A percentile compares a stretch with the other conserved stretches of the same genome.
Evolutionary conservation across 768 basidiomycete genomes (phyloP).

Genomic region (Gloeostereum incarnatum): DNA sequence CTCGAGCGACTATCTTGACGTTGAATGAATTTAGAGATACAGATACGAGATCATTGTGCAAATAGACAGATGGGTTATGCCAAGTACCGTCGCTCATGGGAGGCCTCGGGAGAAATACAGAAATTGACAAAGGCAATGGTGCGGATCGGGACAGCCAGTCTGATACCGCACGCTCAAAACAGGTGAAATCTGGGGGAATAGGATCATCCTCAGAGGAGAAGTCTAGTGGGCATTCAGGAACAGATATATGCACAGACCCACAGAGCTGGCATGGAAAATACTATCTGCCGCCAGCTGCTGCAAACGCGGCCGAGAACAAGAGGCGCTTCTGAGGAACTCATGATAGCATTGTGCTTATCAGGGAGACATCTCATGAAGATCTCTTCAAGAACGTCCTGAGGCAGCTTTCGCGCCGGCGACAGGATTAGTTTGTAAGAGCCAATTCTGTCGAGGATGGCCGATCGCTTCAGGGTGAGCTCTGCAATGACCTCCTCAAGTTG

Average conservation of each 20-base stretch:
- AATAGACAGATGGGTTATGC: too few relatives aligned
- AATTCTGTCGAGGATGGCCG: not conserved
- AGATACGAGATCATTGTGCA: too few relatives aligned
- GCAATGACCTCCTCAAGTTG: not conserved
- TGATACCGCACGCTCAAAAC: too few relatives aligned
- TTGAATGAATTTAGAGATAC: too few relatives aligned
- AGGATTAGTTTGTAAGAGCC: not conserved
- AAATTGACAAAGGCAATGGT: too few relatives aligned
- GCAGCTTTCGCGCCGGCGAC: not conserved
- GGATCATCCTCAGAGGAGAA: not conserved
- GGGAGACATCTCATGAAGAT: not conserved
- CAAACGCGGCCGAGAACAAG: slow-evolving; percentile 1
- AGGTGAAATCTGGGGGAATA: too few relatives aligned
- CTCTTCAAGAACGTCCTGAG: not conserved
- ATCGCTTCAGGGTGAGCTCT: not conserved
- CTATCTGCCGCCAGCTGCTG: not conserved
- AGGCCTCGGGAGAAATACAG: too few relatives aligned
- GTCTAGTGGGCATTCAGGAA: not conserved
- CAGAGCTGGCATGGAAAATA: not conserved
- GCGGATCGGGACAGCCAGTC: too few relatives aligned
- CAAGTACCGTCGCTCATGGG: too few relatives aligned
- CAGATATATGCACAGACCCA: too few relatives aligned
- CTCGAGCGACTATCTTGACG: too few relatives aligned
- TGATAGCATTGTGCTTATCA: too few relatives aligned
- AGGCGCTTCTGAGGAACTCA: not conserved